Evolutionary conservation across 2,329 filamentous ascomycete genomes (phyloP).

Genomic region (Pseudocercospora macadamiae): DNA sequence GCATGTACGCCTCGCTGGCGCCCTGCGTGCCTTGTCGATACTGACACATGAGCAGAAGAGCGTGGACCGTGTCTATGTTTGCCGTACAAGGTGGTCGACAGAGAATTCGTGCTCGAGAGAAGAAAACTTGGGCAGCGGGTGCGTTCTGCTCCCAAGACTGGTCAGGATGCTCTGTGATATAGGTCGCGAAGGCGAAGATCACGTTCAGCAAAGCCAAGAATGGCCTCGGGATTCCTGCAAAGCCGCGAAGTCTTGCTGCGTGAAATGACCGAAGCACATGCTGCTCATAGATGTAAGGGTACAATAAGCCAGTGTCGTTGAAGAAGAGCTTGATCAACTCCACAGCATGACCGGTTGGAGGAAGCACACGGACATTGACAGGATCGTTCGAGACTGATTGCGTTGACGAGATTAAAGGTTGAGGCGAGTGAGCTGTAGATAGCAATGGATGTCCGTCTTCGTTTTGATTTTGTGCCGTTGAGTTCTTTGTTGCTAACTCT

Average conservation of each 20-base stretch:
- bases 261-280: conserved; percentile 2
- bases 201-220: conserved; percentile 4
- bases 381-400: background rate
- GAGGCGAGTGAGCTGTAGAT: background rate
- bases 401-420: background rate
- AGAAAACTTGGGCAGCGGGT: conserved; percentile 3
- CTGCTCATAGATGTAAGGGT: conserved; percentile 6
- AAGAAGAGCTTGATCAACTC: conserved; percentile 7
- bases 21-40: conserved; percentile 6
- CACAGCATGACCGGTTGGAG: background rate
- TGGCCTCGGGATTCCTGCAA: background rate
- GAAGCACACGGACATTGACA: background rate
- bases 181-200: conserved; percentile 13
- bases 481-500: background rate
- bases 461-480: background rate
- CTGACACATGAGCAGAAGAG: conserved; percentile 8
- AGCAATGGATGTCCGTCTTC: background rate
- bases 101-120: conserved; percentile 1
- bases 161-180: conserved; percentile 1
- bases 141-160: background rate
- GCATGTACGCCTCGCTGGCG: background rate
- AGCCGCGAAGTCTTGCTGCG: background rate
- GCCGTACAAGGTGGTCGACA: background rate
- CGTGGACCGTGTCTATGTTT: conserved; percentile 1
- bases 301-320: conserved; percentile 9